Percentiles rank a stretch among this genome's conserved stretches.
Conservation (phyloP, 805 yeast genomes). For the Priceomyces haplophilus region DNA sequence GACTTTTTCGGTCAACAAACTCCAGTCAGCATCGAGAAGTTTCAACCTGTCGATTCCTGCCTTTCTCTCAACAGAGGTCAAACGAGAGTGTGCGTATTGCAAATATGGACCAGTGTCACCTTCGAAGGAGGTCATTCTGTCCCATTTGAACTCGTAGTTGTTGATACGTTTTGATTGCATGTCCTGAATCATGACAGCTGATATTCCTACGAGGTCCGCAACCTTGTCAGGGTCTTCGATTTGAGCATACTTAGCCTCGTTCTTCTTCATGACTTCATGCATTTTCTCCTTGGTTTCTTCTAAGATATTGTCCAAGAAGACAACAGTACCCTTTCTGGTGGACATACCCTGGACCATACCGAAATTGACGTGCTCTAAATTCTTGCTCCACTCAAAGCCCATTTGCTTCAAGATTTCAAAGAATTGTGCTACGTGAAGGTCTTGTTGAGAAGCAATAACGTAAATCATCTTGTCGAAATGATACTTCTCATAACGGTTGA, state of each 20-base stretch:
- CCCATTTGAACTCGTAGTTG: conserved; percentile 96
- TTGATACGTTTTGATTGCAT: conserved; percentile 97
- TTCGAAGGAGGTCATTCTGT: conserved; percentile 95
- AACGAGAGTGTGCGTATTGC: conserved; percentile 97
- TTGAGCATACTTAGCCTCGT: conserved; percentile 86
- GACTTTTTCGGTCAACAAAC: conserved; percentile 64
- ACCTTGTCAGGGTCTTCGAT: conserved; percentile 90
- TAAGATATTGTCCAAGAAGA: conserved; percentile 89
- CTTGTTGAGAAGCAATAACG: conserved; percentile 96
- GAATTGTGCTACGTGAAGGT: conserved; percentile 88
- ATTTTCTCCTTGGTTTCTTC: conserved; percentile 91
- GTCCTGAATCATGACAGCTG: conserved; percentile 98
- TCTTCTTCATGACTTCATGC: conserved; percentile 95
- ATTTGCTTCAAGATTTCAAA: conserved; percentile 89
- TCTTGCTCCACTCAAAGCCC: conserved; percentile 85
- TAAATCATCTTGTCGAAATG: conserved; percentile 94
- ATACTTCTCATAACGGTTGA: conserved; percentile 78
- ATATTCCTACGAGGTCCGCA: conserved; percentile 93
- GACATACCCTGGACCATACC: conserved; percentile 99
- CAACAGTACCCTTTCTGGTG: conserved; percentile 97
- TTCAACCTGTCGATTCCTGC: conserved; percentile 46
- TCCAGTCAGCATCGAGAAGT: conserved; percentile 50
- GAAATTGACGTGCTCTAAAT: conserved; percentile 79
- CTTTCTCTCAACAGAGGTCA: conserved; percentile 90
- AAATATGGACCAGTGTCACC: conserved; percentile 99